Conservation (phyloP, 1,139 yeast species). For the Saccharomyces uvarum region DNA sequence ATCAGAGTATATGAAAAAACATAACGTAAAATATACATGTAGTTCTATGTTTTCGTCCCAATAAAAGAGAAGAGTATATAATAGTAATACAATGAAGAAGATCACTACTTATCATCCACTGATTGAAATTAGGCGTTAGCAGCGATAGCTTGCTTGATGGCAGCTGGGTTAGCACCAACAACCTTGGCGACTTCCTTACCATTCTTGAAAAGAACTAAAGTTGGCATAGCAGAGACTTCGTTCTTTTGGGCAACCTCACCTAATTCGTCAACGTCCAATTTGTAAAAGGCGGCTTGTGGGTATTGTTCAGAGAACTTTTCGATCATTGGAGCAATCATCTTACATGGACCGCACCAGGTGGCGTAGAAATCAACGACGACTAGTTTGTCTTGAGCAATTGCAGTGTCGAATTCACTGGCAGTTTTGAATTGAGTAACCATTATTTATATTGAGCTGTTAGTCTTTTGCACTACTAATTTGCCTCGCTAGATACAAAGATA, state of each 20-base stretch:
- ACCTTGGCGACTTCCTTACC: slow-evolving; percentile 68
- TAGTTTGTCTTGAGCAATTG: slow-evolving; percentile 51
- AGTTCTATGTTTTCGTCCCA: neutral
- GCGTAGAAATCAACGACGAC: slow-evolving; percentile 91
- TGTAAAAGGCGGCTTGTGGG: slow-evolving; percentile 60
- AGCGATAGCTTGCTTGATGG: slow-evolving; percentile 63
- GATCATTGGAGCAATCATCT: slow-evolving; percentile 85
- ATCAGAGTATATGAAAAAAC: neutral
- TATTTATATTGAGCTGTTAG: slow-evolving; percentile 11
- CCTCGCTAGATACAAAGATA: neutral
- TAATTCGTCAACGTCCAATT: slow-evolving; percentile 78
- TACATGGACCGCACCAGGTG: slow-evolving; percentile 97
- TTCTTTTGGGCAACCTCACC: slow-evolving; percentile 66
- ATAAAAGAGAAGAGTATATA: neutral
- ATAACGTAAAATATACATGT: neutral
- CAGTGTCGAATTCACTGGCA: slow-evolving; percentile 55
- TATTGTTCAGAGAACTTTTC: slow-evolving; percentile 61
- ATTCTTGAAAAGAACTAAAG: slow-evolving; percentile 67
- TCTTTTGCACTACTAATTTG: neutral
- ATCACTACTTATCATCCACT: neutral
- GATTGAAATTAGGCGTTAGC: slow-evolving; percentile 38
- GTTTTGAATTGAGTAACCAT: slow-evolving; percentile 42
- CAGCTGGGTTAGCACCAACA: slow-evolving; percentile 82
- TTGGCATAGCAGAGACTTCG: slow-evolving; percentile 84
- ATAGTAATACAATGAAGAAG: neutral